Evolutionary conservation across 352 stramenopile species (phyloP).

Genomic region (Plasmopara muralis): DNA sequence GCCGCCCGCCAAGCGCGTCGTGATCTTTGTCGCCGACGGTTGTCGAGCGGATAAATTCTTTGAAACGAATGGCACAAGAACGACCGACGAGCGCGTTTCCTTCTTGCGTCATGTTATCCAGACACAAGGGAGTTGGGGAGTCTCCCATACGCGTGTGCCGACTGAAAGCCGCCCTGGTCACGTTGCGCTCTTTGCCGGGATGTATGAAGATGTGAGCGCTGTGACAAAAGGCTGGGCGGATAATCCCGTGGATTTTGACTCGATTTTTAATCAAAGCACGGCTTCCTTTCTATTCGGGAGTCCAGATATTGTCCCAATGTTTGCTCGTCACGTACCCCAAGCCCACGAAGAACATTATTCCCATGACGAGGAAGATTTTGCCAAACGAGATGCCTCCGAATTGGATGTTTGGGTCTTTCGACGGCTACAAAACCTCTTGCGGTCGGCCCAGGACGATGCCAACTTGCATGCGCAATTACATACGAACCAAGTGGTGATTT

Average conservation of each 20-base stretch:
- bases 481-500: constrained; percentile 49
- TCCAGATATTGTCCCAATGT: constrained; percentile 84
- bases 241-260: constrained; percentile 86
- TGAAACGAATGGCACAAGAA: constrained; percentile 32
- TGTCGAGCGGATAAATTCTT: constrained; percentile 84
- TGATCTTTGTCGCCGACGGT: constrained; percentile 81
- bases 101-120: constrained; percentile 63
- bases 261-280: constrained; percentile 76
- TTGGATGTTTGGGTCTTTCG: constrained; percentile 77
- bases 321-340: constrained; percentile 66
- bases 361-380: constrained; percentile 76
- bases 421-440: constrained; percentile 40
- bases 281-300: constrained; percentile 68
- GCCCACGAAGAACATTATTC: constrained; percentile 68
- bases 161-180: constrained; percentile 79
- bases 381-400: constrained; percentile 52
- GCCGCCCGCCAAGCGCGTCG: constrained; percentile 52
- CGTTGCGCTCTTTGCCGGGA: constrained; percentile 79
- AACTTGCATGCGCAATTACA: constrained; percentile 34
- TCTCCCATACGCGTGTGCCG: constrained; percentile 83
- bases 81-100: constrained; percentile 28
- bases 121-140: constrained; percentile 55
- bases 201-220: constrained; percentile 85
- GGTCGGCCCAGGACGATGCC: constrained; percentile 5
- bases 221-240: constrained; percentile 85